Conservation (phyloP, 2,329 filamentous ascomycete genomes). For the Phialophora macrospora region DNA sequence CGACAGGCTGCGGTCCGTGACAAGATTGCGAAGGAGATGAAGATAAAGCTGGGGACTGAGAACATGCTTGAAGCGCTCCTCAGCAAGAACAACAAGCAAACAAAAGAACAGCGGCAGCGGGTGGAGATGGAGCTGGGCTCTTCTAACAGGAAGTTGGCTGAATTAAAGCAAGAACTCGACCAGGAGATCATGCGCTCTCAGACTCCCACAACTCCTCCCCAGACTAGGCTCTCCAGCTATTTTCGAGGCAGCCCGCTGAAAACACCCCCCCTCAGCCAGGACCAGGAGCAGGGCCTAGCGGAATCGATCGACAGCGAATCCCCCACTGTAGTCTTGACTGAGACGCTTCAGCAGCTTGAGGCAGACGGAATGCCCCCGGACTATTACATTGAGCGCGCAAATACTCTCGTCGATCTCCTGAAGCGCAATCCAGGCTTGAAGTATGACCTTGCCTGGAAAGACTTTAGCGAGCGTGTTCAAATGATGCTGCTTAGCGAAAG, state of each 20-base stretch:
- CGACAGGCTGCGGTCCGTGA: slow-evolving; percentile 77
- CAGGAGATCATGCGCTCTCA: slow-evolving; percentile 64
- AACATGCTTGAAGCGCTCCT: slow-evolving; percentile 96
- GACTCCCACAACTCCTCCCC: slow-evolving; percentile 56
- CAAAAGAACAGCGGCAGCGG: slow-evolving; percentile 77
- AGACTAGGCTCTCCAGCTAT: slow-evolving; percentile 59
- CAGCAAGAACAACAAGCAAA: slow-evolving; percentile 92
- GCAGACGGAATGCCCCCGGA: slow-evolving; percentile 85
- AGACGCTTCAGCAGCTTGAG: slow-evolving; percentile 88
- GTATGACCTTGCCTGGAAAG: slow-evolving; percentile 93
- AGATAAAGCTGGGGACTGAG: slow-evolving; percentile 97
- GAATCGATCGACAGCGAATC: slow-evolving; percentile 70
- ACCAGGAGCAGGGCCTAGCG: slow-evolving; percentile 64
- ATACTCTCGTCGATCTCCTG: slow-evolving; percentile 94
- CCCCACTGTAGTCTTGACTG: slow-evolving; percentile 86
- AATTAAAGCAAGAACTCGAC: slow-evolving; percentile 64
- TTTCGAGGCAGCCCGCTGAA: slow-evolving; percentile 62
- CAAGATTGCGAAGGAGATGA: slow-evolving; percentile 89
- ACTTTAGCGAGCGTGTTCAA: slow-evolving; percentile 92
- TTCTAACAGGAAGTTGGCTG: slow-evolving; percentile 73
- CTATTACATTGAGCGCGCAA: slow-evolving; percentile 92
- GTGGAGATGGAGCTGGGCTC: slow-evolving; percentile 89
- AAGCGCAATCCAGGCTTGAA: slow-evolving; percentile 91
- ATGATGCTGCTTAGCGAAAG: slow-evolving; percentile 95
- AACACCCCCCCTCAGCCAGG: slow-evolving; percentile 54